Percentiles rank a stretch among this genome's conserved stretches.
These are phyloP conservation scores for Phylloporus sp. DNA, from an alignment of 768 basidiomycete species.

Conservation along the genomic window DNA sequence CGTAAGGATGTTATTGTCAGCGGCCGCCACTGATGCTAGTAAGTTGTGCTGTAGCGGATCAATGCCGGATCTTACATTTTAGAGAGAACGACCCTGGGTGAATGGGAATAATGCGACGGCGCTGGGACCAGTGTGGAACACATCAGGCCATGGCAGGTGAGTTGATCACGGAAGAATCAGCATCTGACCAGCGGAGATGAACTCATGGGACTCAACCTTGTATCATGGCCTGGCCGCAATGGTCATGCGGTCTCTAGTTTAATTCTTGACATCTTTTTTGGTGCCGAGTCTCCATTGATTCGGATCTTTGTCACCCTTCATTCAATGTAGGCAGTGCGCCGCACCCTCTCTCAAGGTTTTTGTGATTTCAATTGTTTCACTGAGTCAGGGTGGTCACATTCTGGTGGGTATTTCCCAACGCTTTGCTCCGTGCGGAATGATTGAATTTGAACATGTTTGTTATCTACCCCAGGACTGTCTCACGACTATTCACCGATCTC, in stretches of 20 bases:
- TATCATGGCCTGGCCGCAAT: not conserved
- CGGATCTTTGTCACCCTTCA: not conserved
- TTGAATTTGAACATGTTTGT: not conserved
- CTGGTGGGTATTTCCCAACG: not conserved
- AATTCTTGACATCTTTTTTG: not conserved
- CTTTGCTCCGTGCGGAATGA: not conserved
- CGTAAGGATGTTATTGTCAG: not conserved
- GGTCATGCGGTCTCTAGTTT: not conserved
- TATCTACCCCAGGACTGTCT: not conserved
- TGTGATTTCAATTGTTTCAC: not conserved
- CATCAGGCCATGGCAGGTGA: not conserved
- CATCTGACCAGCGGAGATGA: conserved; percentile 3
- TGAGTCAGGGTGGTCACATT: not conserved
- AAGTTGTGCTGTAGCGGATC: not conserved
- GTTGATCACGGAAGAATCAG: not conserved
- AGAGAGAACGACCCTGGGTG: not conserved
- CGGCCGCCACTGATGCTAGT: not conserved
- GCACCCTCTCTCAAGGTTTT: not conserved
- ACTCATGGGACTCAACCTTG: not conserved
- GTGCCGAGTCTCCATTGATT: not conserved
- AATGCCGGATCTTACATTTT: not conserved
- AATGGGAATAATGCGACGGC: conserved; percentile 1
- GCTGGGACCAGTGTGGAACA: not conserved
- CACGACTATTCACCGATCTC: not conserved
- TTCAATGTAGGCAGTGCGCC: not conserved